Conservation (phyloP, 768 basidiomycete species). For the Xerocomellus chrysenteron region DNA sequence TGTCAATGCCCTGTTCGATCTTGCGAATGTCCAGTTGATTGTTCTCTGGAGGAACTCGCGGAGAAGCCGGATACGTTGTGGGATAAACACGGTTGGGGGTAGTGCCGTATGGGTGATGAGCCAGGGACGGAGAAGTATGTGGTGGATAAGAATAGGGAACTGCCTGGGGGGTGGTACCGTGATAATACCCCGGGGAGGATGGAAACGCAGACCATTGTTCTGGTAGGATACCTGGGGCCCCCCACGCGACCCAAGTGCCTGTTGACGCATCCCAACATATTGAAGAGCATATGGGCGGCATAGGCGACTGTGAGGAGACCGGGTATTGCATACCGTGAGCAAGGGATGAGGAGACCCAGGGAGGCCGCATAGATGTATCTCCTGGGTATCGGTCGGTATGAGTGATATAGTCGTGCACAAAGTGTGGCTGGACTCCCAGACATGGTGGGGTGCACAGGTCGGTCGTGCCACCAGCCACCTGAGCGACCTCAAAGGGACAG, state of each 20-base stretch:
- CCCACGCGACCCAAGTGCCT: slow-evolving; percentile 32
- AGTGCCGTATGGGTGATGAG: slow-evolving; percentile 20
- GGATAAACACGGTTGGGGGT: slow-evolving; percentile 21
- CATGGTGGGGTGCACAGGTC: slow-evolving; percentile 27
- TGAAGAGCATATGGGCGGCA: slow-evolving; percentile 27
- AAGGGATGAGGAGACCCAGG: slow-evolving; percentile 29
- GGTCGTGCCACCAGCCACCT: slow-evolving; percentile 21
- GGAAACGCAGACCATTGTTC: slow-evolving; percentile 34
- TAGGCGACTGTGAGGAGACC: slow-evolving; percentile 27
- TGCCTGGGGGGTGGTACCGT: slow-evolving; percentile 21
- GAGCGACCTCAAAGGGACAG: slow-evolving; percentile 19
- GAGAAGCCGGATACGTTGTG: slow-evolving; percentile 25
- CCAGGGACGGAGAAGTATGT: slow-evolving; percentile 22
- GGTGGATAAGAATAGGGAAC: slow-evolving; percentile 31
- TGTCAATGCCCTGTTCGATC: slow-evolving; percentile 78
- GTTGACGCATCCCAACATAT: slow-evolving; percentile 32
- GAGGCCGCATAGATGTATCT: slow-evolving; percentile 22
- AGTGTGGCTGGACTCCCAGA: slow-evolving; percentile 24
- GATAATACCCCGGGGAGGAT: slow-evolving; percentile 27
- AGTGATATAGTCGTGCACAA: slow-evolving; percentile 26
- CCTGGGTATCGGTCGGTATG: slow-evolving; percentile 22
- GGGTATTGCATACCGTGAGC: slow-evolving; percentile 31
- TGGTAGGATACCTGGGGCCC: slow-evolving; percentile 22
- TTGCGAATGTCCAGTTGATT: slow-evolving; percentile 65
- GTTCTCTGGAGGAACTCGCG: slow-evolving; percentile 36